Conservation (phyloP, 2,329 filamentous ascomycete genomes). For the Camillea tinctor region DNA sequence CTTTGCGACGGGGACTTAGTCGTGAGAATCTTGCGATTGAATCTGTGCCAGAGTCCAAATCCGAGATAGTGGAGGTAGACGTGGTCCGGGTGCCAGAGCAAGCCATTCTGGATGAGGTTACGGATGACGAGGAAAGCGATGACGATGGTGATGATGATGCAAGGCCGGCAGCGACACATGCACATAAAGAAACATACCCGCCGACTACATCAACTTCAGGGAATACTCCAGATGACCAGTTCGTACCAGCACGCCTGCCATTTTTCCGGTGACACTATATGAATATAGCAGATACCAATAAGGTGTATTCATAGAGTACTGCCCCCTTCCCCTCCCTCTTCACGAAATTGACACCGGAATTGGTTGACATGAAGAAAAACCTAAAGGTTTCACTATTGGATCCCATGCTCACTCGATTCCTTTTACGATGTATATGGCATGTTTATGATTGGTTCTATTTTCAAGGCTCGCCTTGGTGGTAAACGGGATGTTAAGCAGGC, state of each 20-base stretch:
- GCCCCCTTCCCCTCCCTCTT: background rate
- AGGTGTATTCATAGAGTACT: background rate
- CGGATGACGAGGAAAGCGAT: slow-evolving; percentile 19
- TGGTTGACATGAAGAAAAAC: too few relatives aligned
- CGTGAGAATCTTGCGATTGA: slow-evolving; percentile 37
- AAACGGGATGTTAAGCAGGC: too few relatives aligned
- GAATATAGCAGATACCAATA: background rate
- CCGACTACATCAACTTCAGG: slow-evolving; percentile 8
- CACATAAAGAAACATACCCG: slow-evolving; percentile 7
- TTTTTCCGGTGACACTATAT: slow-evolving; percentile 43
- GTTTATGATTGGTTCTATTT: background rate
- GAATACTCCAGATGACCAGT: slow-evolving; percentile 32
- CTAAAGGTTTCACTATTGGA: background rate
- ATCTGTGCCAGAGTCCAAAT: slow-evolving; percentile 32
- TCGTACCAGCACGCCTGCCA: slow-evolving; percentile 60
- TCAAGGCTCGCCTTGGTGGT: too few relatives aligned
- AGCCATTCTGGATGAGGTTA: slow-evolving; percentile 25
- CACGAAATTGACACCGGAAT: too few relatives aligned
- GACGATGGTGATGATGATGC: slow-evolving; percentile 9
- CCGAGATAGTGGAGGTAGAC: slow-evolving; percentile 30
- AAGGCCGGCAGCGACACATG: background rate
- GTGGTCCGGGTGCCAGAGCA: slow-evolving; percentile 28
- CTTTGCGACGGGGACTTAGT: slow-evolving; percentile 48
- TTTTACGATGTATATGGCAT: background rate
- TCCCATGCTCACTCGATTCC: background rate